Percentiles rank a stretch among this genome's conserved stretches.
Conservation (phyloP, 768 basidiomycete species). For the Pleurotus platypus region DNA sequence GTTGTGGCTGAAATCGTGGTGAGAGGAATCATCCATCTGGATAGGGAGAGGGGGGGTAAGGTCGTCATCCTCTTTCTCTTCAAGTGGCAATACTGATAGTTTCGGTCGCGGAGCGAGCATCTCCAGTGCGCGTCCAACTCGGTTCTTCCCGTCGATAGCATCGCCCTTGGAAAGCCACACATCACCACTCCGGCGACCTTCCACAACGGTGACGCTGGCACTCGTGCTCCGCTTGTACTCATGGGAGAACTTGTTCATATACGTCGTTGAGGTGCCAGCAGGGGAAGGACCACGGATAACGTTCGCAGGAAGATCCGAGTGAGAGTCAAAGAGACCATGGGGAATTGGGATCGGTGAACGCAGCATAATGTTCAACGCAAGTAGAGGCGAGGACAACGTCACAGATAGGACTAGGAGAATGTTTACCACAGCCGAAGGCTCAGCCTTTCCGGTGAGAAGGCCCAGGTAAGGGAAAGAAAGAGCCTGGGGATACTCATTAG, state of each 20-base stretch:
- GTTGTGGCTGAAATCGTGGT: constrained; percentile 37
- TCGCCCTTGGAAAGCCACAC: constrained; percentile 75
- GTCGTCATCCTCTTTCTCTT: constrained; percentile 40
- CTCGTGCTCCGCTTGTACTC: constrained; percentile 65
- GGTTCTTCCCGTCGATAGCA: constrained; percentile 62
- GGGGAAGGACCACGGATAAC: constrained; percentile 42
- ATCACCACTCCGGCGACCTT: constrained; percentile 69
- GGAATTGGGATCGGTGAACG: constrained; percentile 67
- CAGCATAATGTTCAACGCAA: constrained; percentile 58
- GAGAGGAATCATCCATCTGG: constrained; percentile 45
- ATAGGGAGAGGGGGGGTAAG: constrained; percentile 61
- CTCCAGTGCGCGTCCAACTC: constrained; percentile 57
- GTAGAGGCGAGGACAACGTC: constrained; percentile 63
- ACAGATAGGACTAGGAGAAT: constrained; percentile 60
- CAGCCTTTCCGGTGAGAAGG: constrained; percentile 30
- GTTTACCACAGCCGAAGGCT: constrained; percentile 33
- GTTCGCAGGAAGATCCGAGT: constrained; percentile 35
- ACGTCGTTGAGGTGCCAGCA: constrained; percentile 31
- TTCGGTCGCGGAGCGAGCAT: constrained; percentile 63
- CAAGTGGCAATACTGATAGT: constrained; percentile 61
- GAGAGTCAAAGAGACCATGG: constrained; percentile 56
- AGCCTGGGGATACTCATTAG: constrained; percentile 32
- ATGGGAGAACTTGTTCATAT: constrained; percentile 38
- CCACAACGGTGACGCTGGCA: constrained; percentile 62
- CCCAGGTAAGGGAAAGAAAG: constrained; percentile 64